phyloP scores from a whole-genome alignment of 257 asterid species.

The Prunella vulgaris region DNA sequence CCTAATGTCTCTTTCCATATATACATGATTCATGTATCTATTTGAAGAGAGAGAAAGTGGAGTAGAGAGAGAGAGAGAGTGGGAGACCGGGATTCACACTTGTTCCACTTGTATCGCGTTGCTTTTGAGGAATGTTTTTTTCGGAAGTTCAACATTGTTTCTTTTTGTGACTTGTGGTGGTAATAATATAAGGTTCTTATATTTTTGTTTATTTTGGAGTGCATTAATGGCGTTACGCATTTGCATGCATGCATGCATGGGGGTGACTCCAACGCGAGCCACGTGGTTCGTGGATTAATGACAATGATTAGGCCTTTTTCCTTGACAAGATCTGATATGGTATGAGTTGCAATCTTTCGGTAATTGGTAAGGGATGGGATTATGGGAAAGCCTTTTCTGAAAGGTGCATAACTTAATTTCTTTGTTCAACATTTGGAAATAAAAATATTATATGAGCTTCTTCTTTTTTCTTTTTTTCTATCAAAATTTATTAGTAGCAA shows the following conservation, averaged over 20 bases:
- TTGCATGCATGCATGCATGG: slow-evolving; percentile 36
- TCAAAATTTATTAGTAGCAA: no score
- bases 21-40: neutral
- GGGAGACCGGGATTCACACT: slow-evolving; percentile 35
- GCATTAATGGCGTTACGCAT: slow-evolving; percentile 26
- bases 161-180: slow-evolving; percentile 30
- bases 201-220: neutral
- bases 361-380: slow-evolving; percentile 14
- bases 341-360: slow-evolving; percentile 24
- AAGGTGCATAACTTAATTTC: neutral
- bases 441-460: no score
- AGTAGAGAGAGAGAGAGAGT: slow-evolving; percentile 20
- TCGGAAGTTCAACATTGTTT: slow-evolving; percentile 32
- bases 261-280: slow-evolving; percentile 25
- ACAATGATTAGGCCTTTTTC: slow-evolving; percentile 42
- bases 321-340: slow-evolving; percentile 26
- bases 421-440: no score
- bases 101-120: slow-evolving; percentile 43
- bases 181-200: slow-evolving; percentile 7
- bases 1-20: slow-evolving; percentile 21
- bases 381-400: neutral
- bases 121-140: slow-evolving; percentile 55
- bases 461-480: no score
- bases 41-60: slow-evolving; percentile 11
- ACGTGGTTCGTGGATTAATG: slow-evolving; percentile 46